Evolutionary conservation across 305 asterid genomes (phyloP), one percentile per base, ranked within the genome.

Genomic region (Fraxinus dipetala): DNA sequence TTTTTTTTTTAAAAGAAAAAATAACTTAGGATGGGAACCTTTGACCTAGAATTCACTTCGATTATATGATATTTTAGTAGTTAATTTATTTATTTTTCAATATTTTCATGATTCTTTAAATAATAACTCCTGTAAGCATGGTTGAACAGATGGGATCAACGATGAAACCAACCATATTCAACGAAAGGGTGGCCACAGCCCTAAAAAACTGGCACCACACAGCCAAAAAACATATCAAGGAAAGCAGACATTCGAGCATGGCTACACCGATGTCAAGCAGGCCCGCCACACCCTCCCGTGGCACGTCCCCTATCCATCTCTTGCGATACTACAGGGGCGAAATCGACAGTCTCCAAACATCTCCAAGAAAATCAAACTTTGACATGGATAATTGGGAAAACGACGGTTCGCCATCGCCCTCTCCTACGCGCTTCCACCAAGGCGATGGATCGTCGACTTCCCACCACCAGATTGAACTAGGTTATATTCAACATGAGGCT

Each of bases 101-200:
- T 35, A 18, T 54, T 5, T 10, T 45, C 10, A 16, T n/a, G 20
- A 11, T 36, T 45, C 4, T 36, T 10, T 38, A 32, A 65, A 36
- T 79, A 79, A 20, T 22, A 72, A 79, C 22, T 74, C 26, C 2
- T 6, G n/a, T 80, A n/a, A 16, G 9, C 8, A 18, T 2, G 36
- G 65, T 11, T 18, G 34, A 32, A 77, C 84, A 95, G 99, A 96
- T 94, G 99, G 99, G 98, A 69, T 90, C 98, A 7, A 89, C 87
- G 13, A 94, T 96, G 99, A 96, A 92, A 83, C 93, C 98, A 48
- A 91, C 98, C 0, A 93, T 96, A 78, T 96, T 96, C 97, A 92
- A 93, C 83, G 98, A 96, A 18, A 80, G 90, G 82, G 97, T 94
- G 2, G 97, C 93, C 0, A 72, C 89, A 2, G 99, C 99, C 16